Evolutionary conservation across 352 stramenopile species (phyloP).

Genomic region (Aphanomyces invadans): DNA sequence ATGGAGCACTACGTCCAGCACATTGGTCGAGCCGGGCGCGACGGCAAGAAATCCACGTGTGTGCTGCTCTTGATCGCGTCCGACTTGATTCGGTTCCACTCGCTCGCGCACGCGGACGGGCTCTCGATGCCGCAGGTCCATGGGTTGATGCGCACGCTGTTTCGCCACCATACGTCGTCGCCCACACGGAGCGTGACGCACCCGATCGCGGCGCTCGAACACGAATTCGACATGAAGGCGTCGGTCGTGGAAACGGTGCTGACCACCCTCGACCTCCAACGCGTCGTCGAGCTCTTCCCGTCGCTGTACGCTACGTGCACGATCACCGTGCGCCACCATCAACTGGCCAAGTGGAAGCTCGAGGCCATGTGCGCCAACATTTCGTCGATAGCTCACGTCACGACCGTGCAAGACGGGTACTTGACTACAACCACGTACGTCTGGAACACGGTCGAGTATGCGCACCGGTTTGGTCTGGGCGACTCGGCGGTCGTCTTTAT

Average conservation of each 20-base stretch:
- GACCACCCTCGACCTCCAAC: slow-evolving; percentile 43
- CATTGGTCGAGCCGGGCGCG: slow-evolving; percentile 91
- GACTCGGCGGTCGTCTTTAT: slow-evolving; percentile 3
- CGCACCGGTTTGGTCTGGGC: background rate
- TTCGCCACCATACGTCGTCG: background rate
- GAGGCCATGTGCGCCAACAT: background rate
- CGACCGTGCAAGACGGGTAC: slow-evolving; percentile 44
- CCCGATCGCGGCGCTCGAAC: slow-evolving; percentile 53
- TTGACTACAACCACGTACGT: slow-evolving; percentile 29
- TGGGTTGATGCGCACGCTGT: slow-evolving; percentile 37
- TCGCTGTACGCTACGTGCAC: slow-evolving; percentile 24
- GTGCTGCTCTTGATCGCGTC: slow-evolving; percentile 57
- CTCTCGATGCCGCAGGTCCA: slow-evolving; percentile 48
- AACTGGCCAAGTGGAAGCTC: slow-evolving; percentile 9
- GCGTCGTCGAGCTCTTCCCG: background rate
- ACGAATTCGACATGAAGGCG: slow-evolving; percentile 57
- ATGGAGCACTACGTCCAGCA: slow-evolving; percentile 99
- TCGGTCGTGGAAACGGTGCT: slow-evolving; percentile 74
- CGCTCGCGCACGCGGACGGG: slow-evolving; percentile 60
- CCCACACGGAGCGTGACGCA: slow-evolving; percentile 5
- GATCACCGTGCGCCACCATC: slow-evolving; percentile 23
- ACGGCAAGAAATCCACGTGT: slow-evolving; percentile 77
- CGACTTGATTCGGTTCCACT: slow-evolving; percentile 62
- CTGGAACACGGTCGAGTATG: slow-evolving; percentile 12
- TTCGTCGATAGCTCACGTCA: slow-evolving; percentile 29